Conservation (phyloP, 495 filamentous ascomycete genomes). For the Letharia columbiana region DNA sequence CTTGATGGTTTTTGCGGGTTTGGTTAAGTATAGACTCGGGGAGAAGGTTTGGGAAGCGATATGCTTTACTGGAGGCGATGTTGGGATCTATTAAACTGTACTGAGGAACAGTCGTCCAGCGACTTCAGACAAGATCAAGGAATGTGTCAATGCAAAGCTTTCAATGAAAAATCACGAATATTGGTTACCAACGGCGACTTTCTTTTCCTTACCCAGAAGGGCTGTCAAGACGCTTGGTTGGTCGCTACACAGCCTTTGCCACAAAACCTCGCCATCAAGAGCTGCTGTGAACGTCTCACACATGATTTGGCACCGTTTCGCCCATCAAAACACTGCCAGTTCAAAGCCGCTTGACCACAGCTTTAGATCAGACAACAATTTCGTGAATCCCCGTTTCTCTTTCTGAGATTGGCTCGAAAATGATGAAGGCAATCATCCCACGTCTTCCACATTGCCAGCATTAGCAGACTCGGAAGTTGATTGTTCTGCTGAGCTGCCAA, state of each 20-base stretch:
- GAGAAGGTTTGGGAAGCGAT: conserved; percentile 71
- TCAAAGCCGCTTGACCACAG: neutral
- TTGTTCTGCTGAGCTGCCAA: neutral
- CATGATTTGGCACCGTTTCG: neutral
- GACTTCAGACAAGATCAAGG: neutral
- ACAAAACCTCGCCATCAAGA: neutral
- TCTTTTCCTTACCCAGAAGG: neutral
- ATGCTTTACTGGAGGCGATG: conserved; percentile 65
- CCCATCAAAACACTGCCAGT: neutral
- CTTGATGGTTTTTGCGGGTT: conserved; percentile 86
- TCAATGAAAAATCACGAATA: neutral
- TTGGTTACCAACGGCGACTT: neutral
- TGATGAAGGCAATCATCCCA: too few species aligned
- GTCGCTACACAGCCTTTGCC: neutral
- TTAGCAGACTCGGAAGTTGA: too few species aligned
- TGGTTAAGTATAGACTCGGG: conserved; percentile 80
- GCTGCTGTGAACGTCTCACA: neutral
- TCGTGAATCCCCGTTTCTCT: neutral
- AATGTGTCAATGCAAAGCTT: neutral
- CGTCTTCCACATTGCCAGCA: too few species aligned
- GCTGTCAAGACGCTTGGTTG: neutral
- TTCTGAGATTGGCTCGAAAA: neutral
- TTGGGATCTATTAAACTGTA: conserved; percentile 43
- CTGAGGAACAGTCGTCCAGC: neutral
- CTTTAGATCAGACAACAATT: neutral